Percentiles rank a stretch among this genome's conserved stretches.
phyloP scores from a whole-genome alignment of 768 basidiomycete genomes.

The Rhodotorula kratochvilovae region DNA sequence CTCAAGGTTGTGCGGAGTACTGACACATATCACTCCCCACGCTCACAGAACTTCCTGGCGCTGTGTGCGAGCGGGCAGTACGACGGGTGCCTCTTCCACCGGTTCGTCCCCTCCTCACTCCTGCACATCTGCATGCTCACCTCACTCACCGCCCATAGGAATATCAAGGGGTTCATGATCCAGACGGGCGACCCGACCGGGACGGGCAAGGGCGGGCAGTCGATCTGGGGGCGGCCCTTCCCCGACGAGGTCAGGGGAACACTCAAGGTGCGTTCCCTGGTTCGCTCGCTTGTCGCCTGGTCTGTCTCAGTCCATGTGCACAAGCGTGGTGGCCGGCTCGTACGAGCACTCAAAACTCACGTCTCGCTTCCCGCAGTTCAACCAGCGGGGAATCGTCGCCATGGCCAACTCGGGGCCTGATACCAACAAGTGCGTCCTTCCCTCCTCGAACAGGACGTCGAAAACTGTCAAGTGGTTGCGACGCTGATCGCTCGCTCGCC shows the following conservation, averaged over 20 bases:
- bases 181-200: constrained; percentile 88
- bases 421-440: constrained; percentile 63
- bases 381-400: constrained; percentile 85
- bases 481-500: background rate
- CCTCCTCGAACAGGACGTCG: background rate
- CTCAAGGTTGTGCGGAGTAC: too few relatives aligned
- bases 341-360: too few relatives aligned
- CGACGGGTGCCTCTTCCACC: constrained; percentile 78
- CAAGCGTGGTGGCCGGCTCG: too few relatives aligned
- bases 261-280: constrained; percentile 62
- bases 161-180: constrained; percentile 92
- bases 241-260: constrained; percentile 89
- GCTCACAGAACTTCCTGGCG: constrained; percentile 80
- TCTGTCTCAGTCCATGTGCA: background rate
- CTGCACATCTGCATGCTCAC: background rate
- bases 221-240: constrained; percentile 90
- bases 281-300: background rate
- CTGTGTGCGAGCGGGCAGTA: constrained; percentile 86
- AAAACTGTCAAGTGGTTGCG: too few relatives aligned
- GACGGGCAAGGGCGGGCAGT: constrained; percentile 92
- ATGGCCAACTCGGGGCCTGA: constrained; percentile 97
- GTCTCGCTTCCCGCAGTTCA: constrained; percentile 67
- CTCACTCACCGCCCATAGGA: constrained; percentile 50
- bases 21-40: background rate
- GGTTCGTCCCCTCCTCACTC: constrained; percentile 39